Base-by-base conservation (phyloP, 345 rosid species). In the Syzygium jambos region DNA sequence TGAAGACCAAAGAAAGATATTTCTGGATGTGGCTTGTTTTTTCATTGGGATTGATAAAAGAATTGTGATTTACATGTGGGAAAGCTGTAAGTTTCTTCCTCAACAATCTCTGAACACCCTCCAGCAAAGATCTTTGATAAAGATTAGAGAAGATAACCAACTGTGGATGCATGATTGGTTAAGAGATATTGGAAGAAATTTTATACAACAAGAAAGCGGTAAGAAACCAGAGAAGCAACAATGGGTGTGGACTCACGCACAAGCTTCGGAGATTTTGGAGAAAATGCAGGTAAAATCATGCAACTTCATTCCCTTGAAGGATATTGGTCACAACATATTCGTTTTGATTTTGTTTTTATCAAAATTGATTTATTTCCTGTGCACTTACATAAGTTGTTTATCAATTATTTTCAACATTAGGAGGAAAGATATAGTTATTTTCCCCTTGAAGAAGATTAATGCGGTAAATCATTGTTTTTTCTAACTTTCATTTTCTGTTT, bases 401-500 rank as follows among this genome's bases (percentile, higher is more conserved):
- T 61, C 34, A 12, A 0, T 61, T 13, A 30, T 27, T n/a, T 61
- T 61, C 1, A 27, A 61, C 34, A n/a, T 27, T 0, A 13, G 2
- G 34, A 61, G 68, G 22, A 61, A 61, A 61, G 16, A n/a, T 61
- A 27, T 3, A 61, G 6, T 27, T 61, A 17, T 3, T 59, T 59
- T 59, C 16, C 30, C 68, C 34, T 59, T n/a, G 34, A 61, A 61
- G 68, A n/a, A 61, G 0, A 27, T 61, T 2, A 27, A 27, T 4
- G 1, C 2, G 2, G 30, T 27, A n/a, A 61, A 61, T 27, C 2
- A 0, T 27, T 7, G 7, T 17, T 53, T 53, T 17, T 16, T 53
- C 34, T 61, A 27, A 61, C 34, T 61, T 61, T 61, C 68, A n/a
- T 61, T 61, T 61, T 61, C 16, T 27, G 5, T 61, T 61, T 59